Evolutionary conservation across 495 filamentous ascomycete species (phyloP).

Genomic region (Neurospora pannonica): DNA sequence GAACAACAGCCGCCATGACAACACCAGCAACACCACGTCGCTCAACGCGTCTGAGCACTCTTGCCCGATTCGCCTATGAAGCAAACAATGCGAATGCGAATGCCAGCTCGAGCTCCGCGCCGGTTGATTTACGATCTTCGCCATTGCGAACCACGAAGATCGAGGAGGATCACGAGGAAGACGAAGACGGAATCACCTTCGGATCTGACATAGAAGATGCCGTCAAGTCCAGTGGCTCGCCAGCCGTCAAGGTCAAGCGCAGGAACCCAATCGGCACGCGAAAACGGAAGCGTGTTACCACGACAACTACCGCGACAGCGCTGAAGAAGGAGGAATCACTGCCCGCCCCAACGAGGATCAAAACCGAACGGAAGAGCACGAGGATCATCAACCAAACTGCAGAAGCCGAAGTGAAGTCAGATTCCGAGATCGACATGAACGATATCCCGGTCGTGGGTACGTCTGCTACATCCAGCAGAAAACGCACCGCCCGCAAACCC

Average conservation of each 20-base stretch:
- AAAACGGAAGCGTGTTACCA: constrained; percentile 43
- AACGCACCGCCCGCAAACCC: constrained; percentile 42
- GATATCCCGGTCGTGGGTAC: constrained; percentile 7
- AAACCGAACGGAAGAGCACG: constrained; percentile 5
- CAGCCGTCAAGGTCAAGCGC: background rate
- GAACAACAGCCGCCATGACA: constrained; percentile 10
- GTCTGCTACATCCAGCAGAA: background rate
- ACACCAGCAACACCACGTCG: constrained; percentile 28
- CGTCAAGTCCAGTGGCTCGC: constrained; percentile 18
- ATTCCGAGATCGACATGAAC: constrained; percentile 4
- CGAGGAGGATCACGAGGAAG: constrained; percentile 14
- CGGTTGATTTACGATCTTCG: background rate
- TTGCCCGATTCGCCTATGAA: constrained; percentile 34
- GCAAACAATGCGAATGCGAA: constrained; percentile 15
- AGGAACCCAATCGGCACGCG: constrained; percentile 13
- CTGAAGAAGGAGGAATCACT: background rate
- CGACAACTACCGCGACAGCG: constrained; percentile 12
- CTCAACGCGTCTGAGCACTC: constrained; percentile 32
- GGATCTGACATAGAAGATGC: constrained; percentile 57
- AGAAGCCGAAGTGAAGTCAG: constrained; percentile 5
- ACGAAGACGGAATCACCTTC: constrained; percentile 11
- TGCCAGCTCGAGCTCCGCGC: constrained; percentile 17
- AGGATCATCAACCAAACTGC: constrained; percentile 6
- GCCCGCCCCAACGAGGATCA: background rate
- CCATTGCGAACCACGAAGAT: constrained; percentile 12